phyloP scores from a whole-genome alignment of 2,329 filamentous ascomycete species.

The Fusarium xyrophilum region DNA sequence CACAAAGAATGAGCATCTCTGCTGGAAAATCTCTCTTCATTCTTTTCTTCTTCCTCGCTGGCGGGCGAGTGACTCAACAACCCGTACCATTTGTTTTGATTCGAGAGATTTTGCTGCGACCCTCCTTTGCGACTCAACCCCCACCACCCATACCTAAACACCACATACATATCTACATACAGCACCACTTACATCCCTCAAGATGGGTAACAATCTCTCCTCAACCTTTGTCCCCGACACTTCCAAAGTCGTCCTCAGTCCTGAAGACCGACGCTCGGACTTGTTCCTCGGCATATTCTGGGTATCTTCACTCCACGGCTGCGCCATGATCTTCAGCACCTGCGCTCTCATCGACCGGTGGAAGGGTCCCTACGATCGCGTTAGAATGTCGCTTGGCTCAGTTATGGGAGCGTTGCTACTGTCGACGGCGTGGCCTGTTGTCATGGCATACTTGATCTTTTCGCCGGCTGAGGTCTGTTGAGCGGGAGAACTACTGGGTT shows the following conservation, averaged over 20 bases:
- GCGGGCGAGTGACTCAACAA: slow-evolving; percentile 36
- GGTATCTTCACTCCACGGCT: slow-evolving; percentile 46
- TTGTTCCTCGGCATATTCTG: slow-evolving; percentile 48
- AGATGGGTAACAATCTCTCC: slow-evolving; percentile 53
- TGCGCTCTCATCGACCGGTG: slow-evolving; percentile 53
- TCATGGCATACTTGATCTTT: slow-evolving; percentile 46
- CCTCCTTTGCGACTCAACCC: not conserved
- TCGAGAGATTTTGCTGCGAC: not conserved
- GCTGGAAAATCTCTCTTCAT: not conserved
- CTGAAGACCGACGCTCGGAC: slow-evolving; percentile 42
- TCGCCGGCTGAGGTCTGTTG: slow-evolving; percentile 15
- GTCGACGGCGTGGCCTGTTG: slow-evolving; percentile 48
- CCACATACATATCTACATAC: not conserved
- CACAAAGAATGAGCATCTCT: not conserved
- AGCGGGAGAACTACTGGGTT: not conserved
- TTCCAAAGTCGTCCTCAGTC: slow-evolving; percentile 45
- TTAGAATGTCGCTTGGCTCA: slow-evolving; percentile 39
- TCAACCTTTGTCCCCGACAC: slow-evolving; percentile 48
- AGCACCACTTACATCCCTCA: slow-evolving; percentile 19
- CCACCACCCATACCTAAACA: not conserved
- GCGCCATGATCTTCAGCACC: slow-evolving; percentile 53
- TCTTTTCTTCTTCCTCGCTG: slow-evolving; percentile 37
- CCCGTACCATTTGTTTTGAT: not conserved
- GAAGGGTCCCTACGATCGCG: slow-evolving; percentile 49
- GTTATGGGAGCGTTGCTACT: slow-evolving; percentile 45